These are phyloP conservation scores for Prosopis cineraria DNA, from an alignment of 306 rosid genomes.

Conservation along the genomic window DNA sequence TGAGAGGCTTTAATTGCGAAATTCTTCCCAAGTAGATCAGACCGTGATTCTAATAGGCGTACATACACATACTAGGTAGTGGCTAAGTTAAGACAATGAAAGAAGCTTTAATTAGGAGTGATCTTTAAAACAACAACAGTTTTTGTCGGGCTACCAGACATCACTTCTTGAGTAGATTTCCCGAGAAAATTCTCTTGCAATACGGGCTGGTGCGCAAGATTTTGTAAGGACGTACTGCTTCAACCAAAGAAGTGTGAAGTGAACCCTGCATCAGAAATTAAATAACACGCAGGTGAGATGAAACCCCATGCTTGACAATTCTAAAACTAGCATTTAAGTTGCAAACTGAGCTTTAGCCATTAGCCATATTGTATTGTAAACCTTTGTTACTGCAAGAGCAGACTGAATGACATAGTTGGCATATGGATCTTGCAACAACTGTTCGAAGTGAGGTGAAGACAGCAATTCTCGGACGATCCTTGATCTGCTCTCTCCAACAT, in stretches of 20 bases:
- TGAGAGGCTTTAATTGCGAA: constrained; percentile 1
- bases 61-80: constrained; percentile 12
- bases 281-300: neutral
- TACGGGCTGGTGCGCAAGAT: constrained; percentile 63
- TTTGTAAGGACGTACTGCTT: constrained; percentile 48
- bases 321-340: neutral
- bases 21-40: neutral
- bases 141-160: neutral
- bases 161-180: constrained; percentile 54
- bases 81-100: constrained; percentile 5
- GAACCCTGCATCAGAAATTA: constrained; percentile 50
- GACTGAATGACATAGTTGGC: constrained; percentile 75
- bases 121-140: constrained; percentile 41
- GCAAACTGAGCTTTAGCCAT: neutral
- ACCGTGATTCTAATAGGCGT: neutral
- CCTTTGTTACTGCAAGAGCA: constrained; percentile 65
- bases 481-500: constrained; percentile 48
- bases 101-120: neutral
- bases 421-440: constrained; percentile 69
- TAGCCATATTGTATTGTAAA: constrained; percentile 24
- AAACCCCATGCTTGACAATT: neutral
- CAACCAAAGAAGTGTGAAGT: constrained; percentile 56
- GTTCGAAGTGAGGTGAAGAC: constrained; percentile 49
- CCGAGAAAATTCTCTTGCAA: constrained; percentile 72
- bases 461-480: constrained; percentile 60